A percentile compares a stretch with the other conserved stretches of the same genome.
These are phyloP conservation scores for Fusarium sp. DNA, from an alignment of 2,329 filamentous ascomycete species.

Conservation along the genomic window DNA sequence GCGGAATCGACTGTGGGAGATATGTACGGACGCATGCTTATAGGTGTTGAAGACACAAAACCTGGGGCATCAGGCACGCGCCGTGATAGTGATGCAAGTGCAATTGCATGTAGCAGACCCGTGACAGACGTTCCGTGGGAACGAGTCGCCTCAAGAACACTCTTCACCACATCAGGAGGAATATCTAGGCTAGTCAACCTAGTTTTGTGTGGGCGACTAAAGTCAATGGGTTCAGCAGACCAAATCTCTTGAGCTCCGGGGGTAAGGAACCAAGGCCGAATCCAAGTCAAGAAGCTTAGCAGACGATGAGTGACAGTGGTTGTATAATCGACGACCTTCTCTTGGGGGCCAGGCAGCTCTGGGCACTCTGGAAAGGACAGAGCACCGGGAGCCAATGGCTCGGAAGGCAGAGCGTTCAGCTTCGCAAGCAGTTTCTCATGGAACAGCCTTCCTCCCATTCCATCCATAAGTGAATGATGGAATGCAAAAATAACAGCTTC, in stretches of 20 bases:
- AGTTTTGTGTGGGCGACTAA: conserved; percentile 53
- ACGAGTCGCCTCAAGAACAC: conserved; percentile 57
- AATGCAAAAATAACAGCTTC: conserved; percentile 61
- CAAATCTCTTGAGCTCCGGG: conserved; percentile 50
- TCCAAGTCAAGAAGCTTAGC: conserved; percentile 55
- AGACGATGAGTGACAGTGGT: conserved; percentile 57
- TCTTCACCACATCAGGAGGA: conserved; percentile 42
- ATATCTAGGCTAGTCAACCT: conserved; percentile 55
- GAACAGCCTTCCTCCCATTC: conserved; percentile 61
- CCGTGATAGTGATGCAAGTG: conserved; percentile 56
- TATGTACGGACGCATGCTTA: conserved; percentile 59
- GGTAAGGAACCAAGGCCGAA: conserved; percentile 57
- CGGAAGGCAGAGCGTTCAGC: conserved; percentile 50
- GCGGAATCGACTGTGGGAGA: conserved; percentile 46
- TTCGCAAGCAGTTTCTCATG: conserved; percentile 61
- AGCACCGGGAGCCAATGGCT: conserved; percentile 2
- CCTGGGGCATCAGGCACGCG: conserved; percentile 53
- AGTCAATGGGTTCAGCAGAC: conserved; percentile 54
- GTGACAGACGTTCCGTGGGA: conserved; percentile 61
- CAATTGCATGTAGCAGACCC: conserved; percentile 61
- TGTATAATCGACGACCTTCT: conserved; percentile 57
- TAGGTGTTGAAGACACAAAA: conserved; percentile 58
- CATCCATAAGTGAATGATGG: conserved; percentile 67
- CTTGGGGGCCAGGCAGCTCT: conserved; percentile 55
- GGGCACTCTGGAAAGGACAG: conserved; percentile 49